Conservation (phyloP, 2,329 filamentous ascomycete species). For the Fusarium sp. region DNA sequence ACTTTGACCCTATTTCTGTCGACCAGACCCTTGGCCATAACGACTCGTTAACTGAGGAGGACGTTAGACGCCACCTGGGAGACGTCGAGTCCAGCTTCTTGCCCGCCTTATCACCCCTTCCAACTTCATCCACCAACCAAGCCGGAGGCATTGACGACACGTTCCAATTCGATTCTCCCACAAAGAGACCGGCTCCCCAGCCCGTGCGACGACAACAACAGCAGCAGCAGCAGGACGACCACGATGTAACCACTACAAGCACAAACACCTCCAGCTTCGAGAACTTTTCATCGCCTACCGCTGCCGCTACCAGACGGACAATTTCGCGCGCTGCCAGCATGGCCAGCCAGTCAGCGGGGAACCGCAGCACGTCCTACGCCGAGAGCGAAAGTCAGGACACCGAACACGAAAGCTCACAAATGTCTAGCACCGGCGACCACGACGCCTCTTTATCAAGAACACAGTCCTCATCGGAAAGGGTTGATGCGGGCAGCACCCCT, state of each 20-base stretch:
- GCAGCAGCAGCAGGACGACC: slow-evolving; percentile 29
- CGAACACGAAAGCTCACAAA: slow-evolving; percentile 47
- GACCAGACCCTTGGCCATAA: slow-evolving; percentile 50
- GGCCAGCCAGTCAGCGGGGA: slow-evolving; percentile 49
- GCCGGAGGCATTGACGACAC: slow-evolving; percentile 63
- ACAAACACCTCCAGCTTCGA: slow-evolving; percentile 64
- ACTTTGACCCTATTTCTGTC: slow-evolving; percentile 55
- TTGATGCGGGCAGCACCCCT: slow-evolving; percentile 60
- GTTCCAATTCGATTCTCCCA: slow-evolving; percentile 65
- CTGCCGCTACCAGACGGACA: slow-evolving; percentile 64
- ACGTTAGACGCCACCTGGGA: slow-evolving; percentile 66
- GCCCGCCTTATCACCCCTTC: slow-evolving; percentile 67
- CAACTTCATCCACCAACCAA: slow-evolving; percentile 54
- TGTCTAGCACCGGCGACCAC: slow-evolving; percentile 47
- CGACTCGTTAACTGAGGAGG: slow-evolving; percentile 64
- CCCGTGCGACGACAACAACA: slow-evolving; percentile 29
- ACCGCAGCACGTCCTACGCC: slow-evolving; percentile 43
- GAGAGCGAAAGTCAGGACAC: slow-evolving; percentile 41
- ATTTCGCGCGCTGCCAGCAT: slow-evolving; percentile 64
- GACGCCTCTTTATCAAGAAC: slow-evolving; percentile 48
- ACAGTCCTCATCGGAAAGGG: slow-evolving; percentile 46
- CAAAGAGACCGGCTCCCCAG: slow-evolving; percentile 48
- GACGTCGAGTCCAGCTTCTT: slow-evolving; percentile 75
- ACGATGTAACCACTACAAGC: slow-evolving; percentile 47
- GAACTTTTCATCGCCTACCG: slow-evolving; percentile 66